These are phyloP conservation scores for Paraphoma chrysanthemicola DNA, from an alignment of 2,329 filamentous ascomycete species.

Conservation along the genomic window DNA sequence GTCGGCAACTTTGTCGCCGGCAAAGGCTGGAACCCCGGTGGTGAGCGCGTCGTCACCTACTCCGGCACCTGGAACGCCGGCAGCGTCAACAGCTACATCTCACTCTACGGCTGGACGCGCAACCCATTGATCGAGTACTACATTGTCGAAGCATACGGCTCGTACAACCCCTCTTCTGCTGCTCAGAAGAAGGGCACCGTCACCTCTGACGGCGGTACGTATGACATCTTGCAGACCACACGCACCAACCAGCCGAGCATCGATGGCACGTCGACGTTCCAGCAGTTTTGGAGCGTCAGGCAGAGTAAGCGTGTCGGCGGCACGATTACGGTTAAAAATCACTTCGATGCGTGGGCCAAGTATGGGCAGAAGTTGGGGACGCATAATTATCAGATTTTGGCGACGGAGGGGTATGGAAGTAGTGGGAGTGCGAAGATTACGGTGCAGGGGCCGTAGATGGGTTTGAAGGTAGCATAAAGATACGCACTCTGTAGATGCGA, in stretches of 20 bases:
- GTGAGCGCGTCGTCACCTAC: constrained; percentile 58
- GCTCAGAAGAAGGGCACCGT: constrained; percentile 59
- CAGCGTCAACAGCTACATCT: constrained; percentile 60
- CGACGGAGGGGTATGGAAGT: constrained; percentile 62
- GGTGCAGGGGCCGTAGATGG: constrained; percentile 32
- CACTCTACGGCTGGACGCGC: constrained; percentile 65
- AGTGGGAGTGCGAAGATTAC: constrained; percentile 58
- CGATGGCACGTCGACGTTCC: constrained; percentile 61
- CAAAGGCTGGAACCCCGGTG: constrained; percentile 64
- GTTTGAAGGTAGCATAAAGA: no score
- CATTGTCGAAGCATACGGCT: constrained; percentile 62
- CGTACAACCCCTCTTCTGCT: constrained; percentile 57
- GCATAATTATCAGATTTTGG: constrained; percentile 63
- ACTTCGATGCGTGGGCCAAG: constrained; percentile 62
- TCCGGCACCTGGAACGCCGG: constrained; percentile 54
- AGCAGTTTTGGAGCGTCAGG: constrained; percentile 63
- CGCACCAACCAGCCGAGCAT: constrained; percentile 62
- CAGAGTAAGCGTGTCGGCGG: constrained; percentile 58
- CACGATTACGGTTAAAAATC: constrained; percentile 57
- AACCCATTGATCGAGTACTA: constrained; percentile 66
- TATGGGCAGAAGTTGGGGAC: constrained; percentile 58
- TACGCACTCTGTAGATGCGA: neutral
- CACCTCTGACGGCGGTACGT: constrained; percentile 59
- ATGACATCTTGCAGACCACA: constrained; percentile 59
- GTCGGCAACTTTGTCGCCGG: constrained; percentile 64